Base-by-base conservation (phyloP, 306 rosid genomes). In the Trifolium repens region DNA sequence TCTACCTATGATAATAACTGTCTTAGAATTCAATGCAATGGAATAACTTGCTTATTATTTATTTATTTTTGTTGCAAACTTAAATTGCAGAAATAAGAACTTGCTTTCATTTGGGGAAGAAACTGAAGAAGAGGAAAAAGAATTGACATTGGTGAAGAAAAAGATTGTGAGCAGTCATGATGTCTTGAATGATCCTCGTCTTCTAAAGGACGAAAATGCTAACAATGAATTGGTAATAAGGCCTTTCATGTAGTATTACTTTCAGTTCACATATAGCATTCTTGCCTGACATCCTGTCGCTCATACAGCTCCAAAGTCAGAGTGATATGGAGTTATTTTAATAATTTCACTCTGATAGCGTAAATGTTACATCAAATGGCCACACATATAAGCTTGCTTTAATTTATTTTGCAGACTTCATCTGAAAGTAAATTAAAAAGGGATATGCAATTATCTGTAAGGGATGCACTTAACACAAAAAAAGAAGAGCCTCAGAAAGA, bases 71-170 rank as follows among this genome's bases (percentile, higher is more conserved):
- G 32, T 69, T 64, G 11, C 63, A 47, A 77, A 70, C 70, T 19
- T 44, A 35, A 82, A 11, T 69, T 79, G 79, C 86, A 94, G 99
- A 79, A 92, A 89, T 80, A 84, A 89, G 75, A 94, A 79, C 79
- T 88, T 94, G 84, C 96, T 94, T 79, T 94, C 99, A 3, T 94
- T 92, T 71, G 98, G 93, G 77, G 99, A 92, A 87, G 99, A 94
- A 83, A 90, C 96, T 59, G 99, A 92, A 89, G 96, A 89, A 80
- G 98, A 92, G 72, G 96, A 94, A 89, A 94, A 87, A 76, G 98
- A 89, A 81, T 70, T 88, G 86, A 88, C 89, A 52, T 84, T 75
- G 50, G 84, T 90, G 71, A 94, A 90, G 88, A 89, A 86, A 81
- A 92, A 94, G 84, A 94, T 92, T 73, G 88, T 83, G 91, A 94